Evolutionary conservation across 1,284 basidiomycete species (phyloP).

Genomic region (Microstroma glucosiphilum): DNA sequence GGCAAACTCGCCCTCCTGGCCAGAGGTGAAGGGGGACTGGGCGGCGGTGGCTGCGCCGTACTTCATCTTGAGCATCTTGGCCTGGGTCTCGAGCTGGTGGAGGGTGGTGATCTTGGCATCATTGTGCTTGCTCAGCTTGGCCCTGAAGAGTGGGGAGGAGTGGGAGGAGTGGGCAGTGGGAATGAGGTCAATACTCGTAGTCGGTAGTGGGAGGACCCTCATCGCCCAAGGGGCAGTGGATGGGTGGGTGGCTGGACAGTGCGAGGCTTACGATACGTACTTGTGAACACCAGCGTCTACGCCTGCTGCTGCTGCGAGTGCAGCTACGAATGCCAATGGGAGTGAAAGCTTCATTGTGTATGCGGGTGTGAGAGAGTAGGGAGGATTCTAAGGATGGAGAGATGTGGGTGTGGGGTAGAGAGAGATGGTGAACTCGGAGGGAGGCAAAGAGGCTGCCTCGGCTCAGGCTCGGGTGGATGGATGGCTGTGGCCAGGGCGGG

Average conservation of each 20-base stretch:
- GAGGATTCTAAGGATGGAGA: too few relatives aligned
- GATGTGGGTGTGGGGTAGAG: too few relatives aligned
- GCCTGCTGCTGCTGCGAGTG: slow-evolving; percentile 53
- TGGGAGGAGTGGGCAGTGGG: not conserved
- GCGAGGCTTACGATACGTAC: slow-evolving; percentile 15
- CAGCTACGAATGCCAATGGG: slow-evolving; percentile 63
- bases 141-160: slow-evolving; percentile 12
- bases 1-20: slow-evolving; percentile 58
- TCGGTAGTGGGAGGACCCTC: not conserved
- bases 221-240: not conserved
- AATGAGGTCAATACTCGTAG: not conserved
- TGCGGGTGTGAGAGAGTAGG: too few relatives aligned
- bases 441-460: too few relatives aligned
- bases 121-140: slow-evolving; percentile 60
- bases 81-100: slow-evolving; percentile 62
- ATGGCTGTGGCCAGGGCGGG: too few relatives aligned
- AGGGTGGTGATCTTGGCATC: slow-evolving; percentile 64
- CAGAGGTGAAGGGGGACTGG: slow-evolving; percentile 34
- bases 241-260: slow-evolving; percentile 6
- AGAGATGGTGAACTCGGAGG: too few relatives aligned
- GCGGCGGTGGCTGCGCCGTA: slow-evolving; percentile 35
- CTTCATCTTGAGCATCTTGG: slow-evolving; percentile 46
- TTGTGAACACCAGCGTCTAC: slow-evolving; percentile 52
- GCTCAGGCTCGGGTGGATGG: too few relatives aligned
- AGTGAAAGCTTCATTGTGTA: slow-evolving; percentile 52